phyloP scores from a whole-genome alignment of 257 asterid genomes.

The Solanum lignicaule region DNA sequence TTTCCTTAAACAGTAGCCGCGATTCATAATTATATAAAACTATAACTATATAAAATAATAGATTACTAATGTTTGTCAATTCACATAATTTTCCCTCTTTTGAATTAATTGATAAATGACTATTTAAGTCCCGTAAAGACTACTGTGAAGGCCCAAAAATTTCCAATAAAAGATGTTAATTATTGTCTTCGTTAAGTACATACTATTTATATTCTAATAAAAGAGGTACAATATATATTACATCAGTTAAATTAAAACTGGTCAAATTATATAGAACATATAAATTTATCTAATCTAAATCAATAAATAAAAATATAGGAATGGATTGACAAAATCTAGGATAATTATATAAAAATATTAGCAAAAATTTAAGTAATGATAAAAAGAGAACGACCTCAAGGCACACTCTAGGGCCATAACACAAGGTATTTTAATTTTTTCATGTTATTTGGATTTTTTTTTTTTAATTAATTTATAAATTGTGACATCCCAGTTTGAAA shows the following conservation, averaged over 20 bases:
- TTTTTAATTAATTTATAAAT: neutral
- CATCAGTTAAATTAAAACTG: neutral
- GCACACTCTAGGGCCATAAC: neutral
- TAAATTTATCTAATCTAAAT: no score
- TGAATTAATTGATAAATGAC: no score
- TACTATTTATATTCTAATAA: neutral
- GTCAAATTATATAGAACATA: no score
- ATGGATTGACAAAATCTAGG: neutral
- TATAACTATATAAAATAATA: no score
- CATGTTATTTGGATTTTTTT: neutral
- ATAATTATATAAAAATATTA: neutral
- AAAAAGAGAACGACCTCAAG: neutral
- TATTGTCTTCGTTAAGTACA: neutral
- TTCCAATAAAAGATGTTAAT: neutral
- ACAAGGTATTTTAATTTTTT: neutral
- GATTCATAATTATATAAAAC: no score
- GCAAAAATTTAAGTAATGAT: neutral
- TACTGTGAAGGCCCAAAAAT: neutral
- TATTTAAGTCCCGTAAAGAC: neutral
- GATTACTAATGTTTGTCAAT: no score
- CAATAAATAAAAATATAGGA: no score
- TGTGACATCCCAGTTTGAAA: neutral
- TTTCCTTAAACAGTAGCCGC: no score
- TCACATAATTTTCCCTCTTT: no score
- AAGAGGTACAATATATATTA: neutral